Conservation (phyloP, 768 basidiomycete species). For the Coprinopsis sp. region DNA sequence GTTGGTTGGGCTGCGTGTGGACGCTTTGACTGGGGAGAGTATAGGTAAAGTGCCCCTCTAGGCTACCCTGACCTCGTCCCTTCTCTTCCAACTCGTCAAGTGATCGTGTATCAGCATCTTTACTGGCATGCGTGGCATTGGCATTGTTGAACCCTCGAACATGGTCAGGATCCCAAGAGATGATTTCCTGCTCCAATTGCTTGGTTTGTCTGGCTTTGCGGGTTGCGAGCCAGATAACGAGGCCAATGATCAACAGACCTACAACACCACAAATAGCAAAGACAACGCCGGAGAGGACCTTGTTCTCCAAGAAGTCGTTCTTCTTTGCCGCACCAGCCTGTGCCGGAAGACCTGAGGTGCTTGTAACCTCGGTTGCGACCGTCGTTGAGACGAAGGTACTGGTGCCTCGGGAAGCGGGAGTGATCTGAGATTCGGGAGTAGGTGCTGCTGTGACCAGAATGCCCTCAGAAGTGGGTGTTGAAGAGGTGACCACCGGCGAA, state of each 20-base stretch:
- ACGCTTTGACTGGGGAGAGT: neutral
- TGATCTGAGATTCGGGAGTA: too few species aligned
- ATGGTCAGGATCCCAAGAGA: slow-evolving; percentile 45
- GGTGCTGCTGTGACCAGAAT: too few species aligned
- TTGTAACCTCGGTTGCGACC: neutral
- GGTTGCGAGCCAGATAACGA: slow-evolving; percentile 40
- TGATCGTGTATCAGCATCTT: too few species aligned
- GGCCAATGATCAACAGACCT: slow-evolving; percentile 41
- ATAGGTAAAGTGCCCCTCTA: neutral
- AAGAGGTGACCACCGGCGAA: too few species aligned
- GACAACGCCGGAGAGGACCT: slow-evolving; percentile 55
- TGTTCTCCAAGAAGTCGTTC: slow-evolving; percentile 54
- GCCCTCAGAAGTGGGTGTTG: too few species aligned
- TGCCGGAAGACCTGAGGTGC: neutral
- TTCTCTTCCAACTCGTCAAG: slow-evolving; percentile 3
- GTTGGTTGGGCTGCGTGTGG: neutral
- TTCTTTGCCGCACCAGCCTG: slow-evolving; percentile 12
- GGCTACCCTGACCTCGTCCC: neutral
- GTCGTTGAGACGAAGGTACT: slow-evolving; percentile 6
- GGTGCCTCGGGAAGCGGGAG: too few species aligned
- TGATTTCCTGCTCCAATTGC: slow-evolving; percentile 38
- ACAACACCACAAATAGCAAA: slow-evolving; percentile 50
- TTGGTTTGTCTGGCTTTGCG: slow-evolving; percentile 37
- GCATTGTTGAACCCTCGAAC: neutral
- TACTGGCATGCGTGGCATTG: neutral